These are phyloP conservation scores for Pseudocercospora crystallina DNA, from an alignment of 2,329 filamentous ascomycete genomes.

Conservation along the genomic window DNA sequence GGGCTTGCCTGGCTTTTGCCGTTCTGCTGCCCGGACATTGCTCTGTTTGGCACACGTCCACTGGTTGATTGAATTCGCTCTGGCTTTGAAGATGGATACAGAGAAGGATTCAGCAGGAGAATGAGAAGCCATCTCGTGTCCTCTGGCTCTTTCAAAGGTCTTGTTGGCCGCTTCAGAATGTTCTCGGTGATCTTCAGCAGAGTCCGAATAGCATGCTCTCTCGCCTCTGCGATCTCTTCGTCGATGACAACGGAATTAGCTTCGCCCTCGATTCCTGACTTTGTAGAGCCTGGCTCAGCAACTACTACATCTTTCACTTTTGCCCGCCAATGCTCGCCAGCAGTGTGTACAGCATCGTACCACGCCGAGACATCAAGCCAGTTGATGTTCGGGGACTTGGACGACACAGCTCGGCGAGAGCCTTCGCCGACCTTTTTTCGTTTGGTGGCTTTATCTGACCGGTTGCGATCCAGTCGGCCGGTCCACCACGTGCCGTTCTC, in stretches of 20 bases:
- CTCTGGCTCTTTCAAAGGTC: constrained; percentile 64
- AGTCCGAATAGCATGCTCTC: constrained; percentile 66
- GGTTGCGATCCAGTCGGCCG: constrained; percentile 49
- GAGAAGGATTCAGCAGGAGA: constrained; percentile 73
- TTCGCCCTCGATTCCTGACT: constrained; percentile 49
- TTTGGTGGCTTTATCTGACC: constrained; percentile 29
- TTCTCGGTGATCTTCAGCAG: constrained; percentile 77
- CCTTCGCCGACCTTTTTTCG: constrained; percentile 33
- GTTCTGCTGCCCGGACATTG: constrained; percentile 19
- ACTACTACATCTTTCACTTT: constrained; percentile 50
- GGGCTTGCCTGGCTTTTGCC: constrained; percentile 20
- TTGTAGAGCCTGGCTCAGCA: constrained; percentile 26
- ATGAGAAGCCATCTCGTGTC: constrained; percentile 78
- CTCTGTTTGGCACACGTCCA: constrained; percentile 9
- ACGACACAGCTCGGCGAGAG: constrained; percentile 47
- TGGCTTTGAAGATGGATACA: constrained; percentile 51
- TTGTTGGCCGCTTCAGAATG: constrained; percentile 75
- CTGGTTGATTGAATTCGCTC: constrained; percentile 9
- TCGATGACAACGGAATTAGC: constrained; percentile 48
- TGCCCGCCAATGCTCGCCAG: constrained; percentile 65
- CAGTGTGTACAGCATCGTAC: constrained; percentile 69
- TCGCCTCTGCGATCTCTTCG: constrained; percentile 58
- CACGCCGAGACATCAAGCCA: constrained; percentile 72
- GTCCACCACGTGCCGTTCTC: constrained; percentile 86
- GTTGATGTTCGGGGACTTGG: constrained; percentile 68